Evolutionary conservation across 768 basidiomycete genomes (phyloP), one percentile per base, ranked within the genome.

Genomic region (Lentinus tigrinus): DNA sequence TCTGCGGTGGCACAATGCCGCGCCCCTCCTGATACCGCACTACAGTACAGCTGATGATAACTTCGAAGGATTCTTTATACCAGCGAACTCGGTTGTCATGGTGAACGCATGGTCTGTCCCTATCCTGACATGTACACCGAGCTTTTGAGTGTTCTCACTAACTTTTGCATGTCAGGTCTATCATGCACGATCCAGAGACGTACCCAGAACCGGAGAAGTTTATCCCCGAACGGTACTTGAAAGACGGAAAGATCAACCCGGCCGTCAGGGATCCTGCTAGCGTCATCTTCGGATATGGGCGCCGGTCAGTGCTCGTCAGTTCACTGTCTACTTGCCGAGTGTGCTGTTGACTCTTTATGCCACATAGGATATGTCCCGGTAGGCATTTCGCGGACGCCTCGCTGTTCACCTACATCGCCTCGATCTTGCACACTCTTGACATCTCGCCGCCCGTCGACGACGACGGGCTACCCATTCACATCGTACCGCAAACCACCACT

Each of bases 191-290:
- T 60, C 77, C 77, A 4, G 38, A 65, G 36, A 64, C 61, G n/a
- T 84, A 74, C 63, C 77, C 76, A 0, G 70, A 81, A 14, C 83
- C 83, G 0, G 64, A 71, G 8, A 63, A 60, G 17, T 84, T 85
- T 64, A 73, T 78, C 40, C 83, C 83, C 0, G 77, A 79, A 23
- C 72, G 82, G 23, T 83, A 78, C 63, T 48, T 80, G 36, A 62
- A 66, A 34, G 49, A 65, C 34, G 62, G 63, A 3, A 56, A 48
- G 34, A 27, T 23, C 39, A 58, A 62, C 23, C 26, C 47, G 3
- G 26, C 19, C 23, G 47, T 43, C 50, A 47, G 14, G 24, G 52
- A 53, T 23, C 58, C 58, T 9, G n/a, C 34, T 4, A n/a, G 5
- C 11, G 27, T 65, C 17, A 56, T 56, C 9, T 72, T 70, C 54